Evolutionary conservation across 805 yeast genomes (phyloP).

Genomic region (Saturnispora zaruensis): DNA sequence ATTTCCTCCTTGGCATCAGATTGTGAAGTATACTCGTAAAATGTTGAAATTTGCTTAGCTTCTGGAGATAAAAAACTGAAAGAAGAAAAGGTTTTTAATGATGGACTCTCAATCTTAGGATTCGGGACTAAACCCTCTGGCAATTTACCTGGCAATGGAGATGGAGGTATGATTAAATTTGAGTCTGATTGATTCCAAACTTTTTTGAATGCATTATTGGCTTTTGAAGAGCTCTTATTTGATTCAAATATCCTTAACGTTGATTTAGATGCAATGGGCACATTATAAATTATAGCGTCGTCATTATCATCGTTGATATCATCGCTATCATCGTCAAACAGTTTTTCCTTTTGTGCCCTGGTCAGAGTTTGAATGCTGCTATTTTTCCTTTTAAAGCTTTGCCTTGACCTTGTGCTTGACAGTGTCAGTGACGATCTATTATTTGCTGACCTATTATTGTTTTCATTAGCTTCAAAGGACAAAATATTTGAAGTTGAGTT

Average conservation of each 20-base stretch:
- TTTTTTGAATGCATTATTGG: constrained; percentile 19
- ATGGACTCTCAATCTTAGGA: constrained; percentile 12
- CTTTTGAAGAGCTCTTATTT: constrained; percentile 11
- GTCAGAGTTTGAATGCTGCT: constrained; percentile 14
- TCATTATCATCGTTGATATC: constrained; percentile 31
- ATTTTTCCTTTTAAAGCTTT: neutral
- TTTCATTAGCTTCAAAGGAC: neutral
- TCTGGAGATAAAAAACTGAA: constrained; percentile 26
- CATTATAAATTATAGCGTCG: constrained; percentile 40
- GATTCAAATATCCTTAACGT: constrained; percentile 25
- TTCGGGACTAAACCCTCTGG: neutral
- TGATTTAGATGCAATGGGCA: constrained; percentile 38
- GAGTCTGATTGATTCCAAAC: constrained; percentile 20
- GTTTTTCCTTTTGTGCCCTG: constrained; percentile 22
- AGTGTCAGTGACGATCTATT: neutral
- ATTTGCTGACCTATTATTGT: neutral
- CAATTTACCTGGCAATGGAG: constrained; percentile 40
- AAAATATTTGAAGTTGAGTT: constrained; percentile 7
- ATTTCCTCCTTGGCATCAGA: constrained; percentile 30
- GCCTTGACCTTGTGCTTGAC: constrained; percentile 3
- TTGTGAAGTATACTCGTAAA: constrained; percentile 33
- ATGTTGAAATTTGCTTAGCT: constrained; percentile 34
- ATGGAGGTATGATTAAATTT: constrained; percentile 32
- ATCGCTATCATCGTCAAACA: constrained; percentile 25
- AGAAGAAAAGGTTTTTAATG: constrained; percentile 22